These are phyloP conservation scores for Speleostelium caveatum DNA, from an alignment of 78 protist genomes.

Conservation along the genomic window DNA sequence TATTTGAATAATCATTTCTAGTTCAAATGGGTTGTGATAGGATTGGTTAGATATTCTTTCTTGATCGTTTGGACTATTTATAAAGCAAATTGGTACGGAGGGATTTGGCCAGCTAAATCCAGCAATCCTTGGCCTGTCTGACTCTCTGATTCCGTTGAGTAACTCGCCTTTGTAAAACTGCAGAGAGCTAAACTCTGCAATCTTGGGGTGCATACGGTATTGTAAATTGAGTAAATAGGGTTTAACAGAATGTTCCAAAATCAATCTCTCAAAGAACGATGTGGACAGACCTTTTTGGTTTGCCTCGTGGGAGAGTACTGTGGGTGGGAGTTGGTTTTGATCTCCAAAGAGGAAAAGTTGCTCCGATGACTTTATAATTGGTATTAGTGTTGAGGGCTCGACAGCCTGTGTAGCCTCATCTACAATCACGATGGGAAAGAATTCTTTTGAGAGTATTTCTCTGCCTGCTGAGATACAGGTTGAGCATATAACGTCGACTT, in stretches of 20 bases:
- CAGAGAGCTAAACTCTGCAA: slow-evolving; percentile 61
- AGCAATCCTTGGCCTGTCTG: not conserved
- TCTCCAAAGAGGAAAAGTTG: slow-evolving; percentile 84
- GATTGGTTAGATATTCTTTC: slow-evolving; percentile 10
- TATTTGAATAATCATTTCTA: not conserved
- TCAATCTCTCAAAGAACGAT: slow-evolving; percentile 46
- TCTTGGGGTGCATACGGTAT: slow-evolving; percentile 88
- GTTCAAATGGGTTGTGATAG: not conserved
- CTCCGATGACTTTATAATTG: slow-evolving; percentile 28
- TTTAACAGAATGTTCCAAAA: not conserved
- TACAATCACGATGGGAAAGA: slow-evolving; percentile 61
- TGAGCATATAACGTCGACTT: slow-evolving; percentile 65
- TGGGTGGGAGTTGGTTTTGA: slow-evolving; percentile 87
- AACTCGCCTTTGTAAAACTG: slow-evolving; percentile 66
- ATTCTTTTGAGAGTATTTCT: slow-evolving; percentile 8
- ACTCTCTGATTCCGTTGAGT: slow-evolving; percentile 18
- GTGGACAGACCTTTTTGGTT: slow-evolving; percentile 9
- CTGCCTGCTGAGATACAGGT: slow-evolving; percentile 83
- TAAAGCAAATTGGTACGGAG: not conserved
- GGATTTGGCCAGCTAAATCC: slow-evolving; percentile 2
- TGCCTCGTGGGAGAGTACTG: slow-evolving; percentile 67
- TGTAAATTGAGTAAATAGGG: slow-evolving; percentile 43
- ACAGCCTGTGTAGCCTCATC: slow-evolving; percentile 89
- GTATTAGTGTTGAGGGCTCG: slow-evolving; percentile 76
- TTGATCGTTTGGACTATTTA: not conserved